phyloP scores from a whole-genome alignment of 257 asterid genomes.

The Paulownia fortunei region DNA sequence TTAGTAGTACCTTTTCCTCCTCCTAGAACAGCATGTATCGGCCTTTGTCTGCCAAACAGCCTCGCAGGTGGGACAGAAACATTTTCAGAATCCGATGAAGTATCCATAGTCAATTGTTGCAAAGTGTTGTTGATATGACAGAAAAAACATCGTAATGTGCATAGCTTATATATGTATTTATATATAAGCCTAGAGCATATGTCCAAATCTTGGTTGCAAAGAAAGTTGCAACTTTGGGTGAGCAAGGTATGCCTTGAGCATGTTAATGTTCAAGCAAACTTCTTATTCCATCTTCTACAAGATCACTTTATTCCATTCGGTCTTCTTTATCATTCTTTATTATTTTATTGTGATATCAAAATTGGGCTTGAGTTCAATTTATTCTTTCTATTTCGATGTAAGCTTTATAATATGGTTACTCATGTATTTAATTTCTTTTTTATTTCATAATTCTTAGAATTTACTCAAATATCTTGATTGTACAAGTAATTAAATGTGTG shows the following conservation, averaged over 20 bases:
- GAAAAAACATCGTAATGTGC: neutral
- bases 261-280: slow-evolving; percentile 13
- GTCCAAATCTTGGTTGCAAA: slow-evolving; percentile 43
- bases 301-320: neutral
- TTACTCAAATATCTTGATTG: no score
- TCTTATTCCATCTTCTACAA: neutral
- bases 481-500: no score
- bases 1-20: slow-evolving; percentile 56
- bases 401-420: no score
- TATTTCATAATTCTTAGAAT: no score
- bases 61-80: slow-evolving; percentile 29
- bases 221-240: slow-evolving; percentile 33
- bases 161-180: neutral
- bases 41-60: slow-evolving; percentile 53
- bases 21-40: slow-evolving; percentile 58
- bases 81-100: slow-evolving; percentile 29
- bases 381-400: neutral
- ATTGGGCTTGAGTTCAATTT: neutral
- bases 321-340: neutral
- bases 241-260: slow-evolving; percentile 56
- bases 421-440: no score
- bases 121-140: neutral
- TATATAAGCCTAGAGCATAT: slow-evolving; percentile 32
- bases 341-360: neutral
- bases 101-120: slow-evolving; percentile 27